These are phyloP conservation scores for Liquidambar formosana DNA, from an alignment of 164 flowering plant genomes.

Conservation along the genomic window DNA sequence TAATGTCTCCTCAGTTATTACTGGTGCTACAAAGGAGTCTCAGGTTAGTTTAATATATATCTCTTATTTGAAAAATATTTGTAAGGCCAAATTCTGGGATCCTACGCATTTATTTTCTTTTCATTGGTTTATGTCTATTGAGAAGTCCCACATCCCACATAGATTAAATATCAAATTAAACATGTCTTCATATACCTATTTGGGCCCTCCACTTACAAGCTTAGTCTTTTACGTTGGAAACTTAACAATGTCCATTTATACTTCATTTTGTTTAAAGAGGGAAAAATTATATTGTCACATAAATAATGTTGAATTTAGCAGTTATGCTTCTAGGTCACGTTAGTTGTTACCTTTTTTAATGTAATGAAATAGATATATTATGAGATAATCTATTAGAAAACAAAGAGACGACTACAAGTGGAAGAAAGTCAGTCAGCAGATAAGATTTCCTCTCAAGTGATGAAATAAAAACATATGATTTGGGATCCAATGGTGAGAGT, in stretches of 20 bases:
- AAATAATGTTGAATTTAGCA: neutral
- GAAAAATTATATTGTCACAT: neutral
- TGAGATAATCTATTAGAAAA: neutral
- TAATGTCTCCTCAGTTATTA: constrained; percentile 92
- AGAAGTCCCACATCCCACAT: no score
- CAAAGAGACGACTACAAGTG: neutral
- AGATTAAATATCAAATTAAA: no score
- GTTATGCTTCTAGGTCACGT: neutral
- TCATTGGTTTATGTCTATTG: neutral
- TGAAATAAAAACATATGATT: no score
- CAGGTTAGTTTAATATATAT: constrained; percentile 58
- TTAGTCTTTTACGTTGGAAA: no score
- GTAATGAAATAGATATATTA: neutral
- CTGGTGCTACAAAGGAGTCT: constrained; percentile 94
- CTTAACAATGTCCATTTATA: no score
- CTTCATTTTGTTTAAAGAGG: neutral
- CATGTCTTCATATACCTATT: no score
- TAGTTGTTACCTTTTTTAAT: neutral
- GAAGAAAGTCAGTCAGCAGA: neutral
- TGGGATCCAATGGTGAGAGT: no score
- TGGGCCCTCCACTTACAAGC: no score
- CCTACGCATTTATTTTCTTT: neutral
- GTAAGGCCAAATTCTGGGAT: neutral
- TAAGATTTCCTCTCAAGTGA: no score
- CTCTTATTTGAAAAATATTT: neutral